Evolutionary conservation across 2,329 filamentous ascomycete species (phyloP), one percentile per base, ranked within the genome.

Genomic region (Trichophyton schoenleinii): DNA sequence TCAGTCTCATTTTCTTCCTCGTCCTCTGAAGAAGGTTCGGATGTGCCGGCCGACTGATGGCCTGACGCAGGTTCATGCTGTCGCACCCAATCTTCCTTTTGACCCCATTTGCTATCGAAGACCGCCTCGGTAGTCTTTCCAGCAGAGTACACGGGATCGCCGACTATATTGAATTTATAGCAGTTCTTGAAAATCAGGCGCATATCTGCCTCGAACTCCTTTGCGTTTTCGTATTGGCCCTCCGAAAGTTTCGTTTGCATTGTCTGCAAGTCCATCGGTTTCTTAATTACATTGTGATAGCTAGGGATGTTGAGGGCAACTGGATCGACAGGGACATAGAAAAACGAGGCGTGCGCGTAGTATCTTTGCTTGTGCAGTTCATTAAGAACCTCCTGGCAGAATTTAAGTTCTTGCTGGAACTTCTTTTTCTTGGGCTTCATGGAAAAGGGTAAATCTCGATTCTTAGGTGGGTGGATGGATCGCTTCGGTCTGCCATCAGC

Each of bases 251-350:
- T 95, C 48, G 81, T 80, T 41, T 83, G 80, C 70, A 96, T 87
- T n/a, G 89, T 96, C 15, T 82, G 80, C 58, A 96, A 79, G 72
- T 99, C 92, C 92, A 97, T 99, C 0, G 94, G 94, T 71, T 91
- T 90, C 79, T 96, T 97, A 76, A 99, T 91, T 64, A 97, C 80
- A 69, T 87, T 90, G 72, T 94, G 89, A 72, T 99, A 99, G 25
- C 87, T 87, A 0, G 94, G 94, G 63, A 97, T 96, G 71, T 92
- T 91, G 60, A 97, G 78, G 0, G 91, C 92, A 41, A 97, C 91
- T 0, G 94, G 91, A 71, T 99, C 94, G 20, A 99, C 94, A 0
- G 94, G 88, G 6, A 82, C 77, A 68, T 89, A 77, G 77, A 99
- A 99, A 63, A 88, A 86, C 61, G 81, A 80, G 49, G 89, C 89